phyloP scores from a whole-genome alignment of 495 filamentous ascomycete species.

The Tirmania nivea region DNA sequence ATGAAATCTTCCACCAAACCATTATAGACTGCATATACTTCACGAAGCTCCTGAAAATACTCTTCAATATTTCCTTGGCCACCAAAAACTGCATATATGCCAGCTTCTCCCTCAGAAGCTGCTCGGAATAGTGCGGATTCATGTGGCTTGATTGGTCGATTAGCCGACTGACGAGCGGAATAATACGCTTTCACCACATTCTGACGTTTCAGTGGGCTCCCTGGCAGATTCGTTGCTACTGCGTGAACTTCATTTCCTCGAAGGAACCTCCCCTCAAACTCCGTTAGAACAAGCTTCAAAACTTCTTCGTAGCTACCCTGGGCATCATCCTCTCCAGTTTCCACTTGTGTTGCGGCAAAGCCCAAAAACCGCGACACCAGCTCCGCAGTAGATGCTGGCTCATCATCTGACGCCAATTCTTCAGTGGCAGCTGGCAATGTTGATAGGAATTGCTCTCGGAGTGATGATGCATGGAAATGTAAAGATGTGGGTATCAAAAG shows the following conservation, averaged over 20 bases:
- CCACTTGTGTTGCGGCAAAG: slow-evolving; percentile 63
- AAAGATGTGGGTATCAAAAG: slow-evolving; percentile 83
- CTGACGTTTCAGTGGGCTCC: slow-evolving; percentile 73
- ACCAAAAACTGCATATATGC: slow-evolving; percentile 79
- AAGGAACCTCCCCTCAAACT: slow-evolving; percentile 89
- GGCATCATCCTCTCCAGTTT: slow-evolving; percentile 73
- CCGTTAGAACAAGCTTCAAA: slow-evolving; percentile 67
- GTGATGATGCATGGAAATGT: slow-evolving; percentile 84
- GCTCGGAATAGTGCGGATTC: slow-evolving; percentile 84
- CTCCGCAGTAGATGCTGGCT: slow-evolving; percentile 80
- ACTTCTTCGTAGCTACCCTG: slow-evolving; percentile 71
- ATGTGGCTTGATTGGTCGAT: slow-evolving; percentile 64
- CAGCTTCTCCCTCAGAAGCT: slow-evolving; percentile 53
- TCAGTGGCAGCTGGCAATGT: slow-evolving; percentile 79
- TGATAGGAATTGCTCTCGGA: slow-evolving; percentile 66
- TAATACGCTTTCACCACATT: slow-evolving; percentile 77
- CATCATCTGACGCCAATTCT: slow-evolving; percentile 90
- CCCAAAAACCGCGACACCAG: slow-evolving; percentile 83
- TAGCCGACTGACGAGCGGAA: slow-evolving; percentile 59
- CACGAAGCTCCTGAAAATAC: slow-evolving; percentile 91
- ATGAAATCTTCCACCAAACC: slow-evolving; percentile 75
- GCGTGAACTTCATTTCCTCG: slow-evolving; percentile 92
- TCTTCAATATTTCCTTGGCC: slow-evolving; percentile 99
- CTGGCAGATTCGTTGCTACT: slow-evolving; percentile 59
- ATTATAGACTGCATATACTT: slow-evolving; percentile 74